Percentiles rank a stretch among this genome's conserved stretches.
phyloP scores from a whole-genome alignment of 257 asterid genomes.

The Scutellaria galericulata region DNA sequence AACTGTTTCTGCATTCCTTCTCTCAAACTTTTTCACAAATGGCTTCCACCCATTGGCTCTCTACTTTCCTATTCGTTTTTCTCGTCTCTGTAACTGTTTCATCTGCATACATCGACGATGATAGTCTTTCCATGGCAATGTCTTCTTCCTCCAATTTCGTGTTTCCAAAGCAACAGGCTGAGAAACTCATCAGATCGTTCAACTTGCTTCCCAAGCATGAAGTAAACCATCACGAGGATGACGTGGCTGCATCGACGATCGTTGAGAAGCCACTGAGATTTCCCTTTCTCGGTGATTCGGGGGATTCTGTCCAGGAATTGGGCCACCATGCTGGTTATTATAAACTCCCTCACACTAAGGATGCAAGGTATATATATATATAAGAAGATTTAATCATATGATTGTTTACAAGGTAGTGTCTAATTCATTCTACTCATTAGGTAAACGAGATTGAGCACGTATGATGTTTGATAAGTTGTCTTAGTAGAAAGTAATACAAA shows the following conservation, averaged over 20 bases:
- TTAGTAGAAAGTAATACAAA: background rate
- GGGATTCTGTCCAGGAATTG: conserved; percentile 50
- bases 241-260: conserved; percentile 38
- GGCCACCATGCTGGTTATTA: conserved; percentile 90
- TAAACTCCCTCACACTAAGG: conserved; percentile 57
- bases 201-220: conserved; percentile 71
- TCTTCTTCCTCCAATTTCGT: conserved; percentile 27
- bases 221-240: conserved; percentile 37
- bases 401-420: no score
- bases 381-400: background rate
- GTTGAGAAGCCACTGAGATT: conserved; percentile 61
- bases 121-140: background rate
- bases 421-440: no score
- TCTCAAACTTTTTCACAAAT: conserved; percentile 24
- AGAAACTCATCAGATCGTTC: conserved; percentile 51
- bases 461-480: conserved; percentile 30
- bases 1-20: conserved; percentile 25
- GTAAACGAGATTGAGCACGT: background rate
- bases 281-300: conserved; percentile 44
- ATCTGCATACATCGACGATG: conserved; percentile 21
- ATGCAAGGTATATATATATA: conserved; percentile 59
- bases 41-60: conserved; percentile 28
- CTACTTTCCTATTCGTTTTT: conserved; percentile 27
- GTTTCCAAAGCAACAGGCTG: conserved; percentile 46
- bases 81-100: conserved; percentile 31